Conservation (phyloP, 2,329 filamentous ascomycete genomes). For the Plenodomus tracheiphilus region DNA sequence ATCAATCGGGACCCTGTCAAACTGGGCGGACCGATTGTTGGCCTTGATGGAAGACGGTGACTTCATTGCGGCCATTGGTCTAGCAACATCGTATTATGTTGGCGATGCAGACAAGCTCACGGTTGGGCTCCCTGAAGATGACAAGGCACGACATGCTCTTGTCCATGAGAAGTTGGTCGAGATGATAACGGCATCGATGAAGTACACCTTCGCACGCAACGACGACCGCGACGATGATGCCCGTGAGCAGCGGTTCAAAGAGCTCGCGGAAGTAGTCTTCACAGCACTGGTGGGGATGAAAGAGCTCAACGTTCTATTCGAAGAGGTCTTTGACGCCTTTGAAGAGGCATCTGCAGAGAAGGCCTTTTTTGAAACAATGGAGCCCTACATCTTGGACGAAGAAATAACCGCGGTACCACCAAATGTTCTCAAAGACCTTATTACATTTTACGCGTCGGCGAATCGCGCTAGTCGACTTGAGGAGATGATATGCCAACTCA, state of each 20-base stretch:
- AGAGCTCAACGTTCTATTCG: conserved; percentile 83
- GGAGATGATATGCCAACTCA: conserved; percentile 91
- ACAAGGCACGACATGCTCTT: conserved; percentile 72
- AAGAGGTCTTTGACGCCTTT: conserved; percentile 87
- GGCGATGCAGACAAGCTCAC: conserved; percentile 93
- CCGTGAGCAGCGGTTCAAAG: conserved; percentile 65
- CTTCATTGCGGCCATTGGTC: conserved; percentile 85
- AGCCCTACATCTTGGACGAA: conserved; percentile 82
- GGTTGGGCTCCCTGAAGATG: conserved; percentile 87
- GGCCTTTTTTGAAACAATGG: conserved; percentile 84
- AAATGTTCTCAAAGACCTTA: conserved; percentile 80
- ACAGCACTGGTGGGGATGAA: conserved; percentile 76
- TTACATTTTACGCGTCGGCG: conserved; percentile 76
- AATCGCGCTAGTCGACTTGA: conserved; percentile 80
- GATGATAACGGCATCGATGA: conserved; percentile 89
- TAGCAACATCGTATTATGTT: conserved; percentile 90
- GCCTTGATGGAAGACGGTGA: conserved; percentile 97
- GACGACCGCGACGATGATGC: conserved; percentile 55
- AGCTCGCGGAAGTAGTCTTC: conserved; percentile 83
- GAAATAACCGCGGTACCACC: conserved; percentile 77
- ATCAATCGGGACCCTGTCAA: conserved; percentile 87
- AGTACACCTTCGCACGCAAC: conserved; percentile 77
- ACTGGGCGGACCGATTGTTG: conserved; percentile 93
- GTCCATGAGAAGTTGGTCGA: conserved; percentile 88
- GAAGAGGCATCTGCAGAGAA: conserved; percentile 73